Base-by-base conservation (phyloP, 257 asterid genomes). In the Solanum peruvianum region DNA sequence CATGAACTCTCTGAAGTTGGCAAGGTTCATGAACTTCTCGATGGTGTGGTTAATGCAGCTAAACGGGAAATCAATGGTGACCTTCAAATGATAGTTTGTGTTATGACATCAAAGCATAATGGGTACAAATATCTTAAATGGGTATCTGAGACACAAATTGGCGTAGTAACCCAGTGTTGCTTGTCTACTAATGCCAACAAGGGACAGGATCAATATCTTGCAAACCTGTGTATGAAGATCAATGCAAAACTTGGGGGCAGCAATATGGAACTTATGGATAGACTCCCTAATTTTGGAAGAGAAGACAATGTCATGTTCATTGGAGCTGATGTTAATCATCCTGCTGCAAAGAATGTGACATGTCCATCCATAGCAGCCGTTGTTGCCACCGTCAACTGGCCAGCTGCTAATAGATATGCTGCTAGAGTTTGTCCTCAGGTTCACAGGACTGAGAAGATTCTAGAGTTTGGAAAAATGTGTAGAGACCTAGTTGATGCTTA, bases 311-410 rank as follows among this genome's bases (percentile, higher is more conserved):
- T 96, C 66, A 96, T 96, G 95, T 94, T 96, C 29, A 92, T 96
- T 41, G 99, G 98, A 62, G 98, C 98, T 4, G 98, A 96, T 89
- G 98, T 96, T 62, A 96, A 95, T 83, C 98, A 96, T 88, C 99
- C 99, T 5, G 92, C 91, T 0, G 89, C 94, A 2, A 35, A 23
- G 72, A 91, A 96, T 86, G 42, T 35, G 20, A 87, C 91, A 5
- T 89, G 94, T 45, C 98, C 98, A 5, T 94, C 99, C 4, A 94
- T 96, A 37, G 98, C 96, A 25, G 98, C 98, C 12, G 98, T 95
- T 35, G 98, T 94, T 25, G 98, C 92, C 39, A 88, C 96, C 0
- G 72, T 94, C 15, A 93, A 96, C 82, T 96, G 96, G 96, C 98
- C 98, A 1, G 93, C 94, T 27, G 95, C 95, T 5, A 94, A 93